Evolutionary conservation across 768 basidiomycete species (phyloP).

Genomic region (Daedaleopsis nitida): DNA sequence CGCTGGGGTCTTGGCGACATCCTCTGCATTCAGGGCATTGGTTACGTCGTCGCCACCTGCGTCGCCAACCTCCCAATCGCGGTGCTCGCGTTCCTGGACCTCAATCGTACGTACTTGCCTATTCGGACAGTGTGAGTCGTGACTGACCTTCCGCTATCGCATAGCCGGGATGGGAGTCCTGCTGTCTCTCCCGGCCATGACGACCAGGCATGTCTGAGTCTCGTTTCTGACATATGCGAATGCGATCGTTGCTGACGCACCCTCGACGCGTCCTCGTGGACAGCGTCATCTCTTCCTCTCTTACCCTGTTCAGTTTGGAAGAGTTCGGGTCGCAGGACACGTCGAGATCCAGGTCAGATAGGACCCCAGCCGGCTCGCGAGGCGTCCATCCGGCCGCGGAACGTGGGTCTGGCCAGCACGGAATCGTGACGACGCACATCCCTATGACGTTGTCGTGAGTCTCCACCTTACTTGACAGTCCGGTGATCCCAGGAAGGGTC

Average conservation of each 20-base stretch:
- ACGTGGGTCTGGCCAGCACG: neutral
- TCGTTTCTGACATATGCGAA: too few species aligned
- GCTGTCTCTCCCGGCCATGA: conserved; percentile 7
- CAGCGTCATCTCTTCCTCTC: neutral
- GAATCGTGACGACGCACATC: neutral
- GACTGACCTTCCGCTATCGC: neutral
- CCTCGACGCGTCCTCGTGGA: too few species aligned
- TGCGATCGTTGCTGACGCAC: too few species aligned
- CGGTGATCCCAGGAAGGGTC: too few species aligned
- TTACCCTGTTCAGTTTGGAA: neutral
- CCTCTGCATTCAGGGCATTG: conserved; percentile 12
- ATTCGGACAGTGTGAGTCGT: neutral
- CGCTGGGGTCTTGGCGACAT: conserved; percentile 9
- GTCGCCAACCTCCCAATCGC: conserved; percentile 8
- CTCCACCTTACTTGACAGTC: neutral
- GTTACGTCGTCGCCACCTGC: conserved; percentile 12
- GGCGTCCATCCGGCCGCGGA: neutral
- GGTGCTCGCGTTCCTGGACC: conserved; percentile 10
- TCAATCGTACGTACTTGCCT: conserved; percentile 8
- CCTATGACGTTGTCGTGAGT: neutral
- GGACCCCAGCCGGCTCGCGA: neutral
- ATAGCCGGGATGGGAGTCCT: conserved; percentile 9
- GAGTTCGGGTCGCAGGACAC: neutral
- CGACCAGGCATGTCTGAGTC: neutral
- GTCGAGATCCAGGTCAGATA: neutral